phyloP scores from a whole-genome alignment of 2,329 filamentous ascomycete species.

The Aspergillus piperis region DNA sequence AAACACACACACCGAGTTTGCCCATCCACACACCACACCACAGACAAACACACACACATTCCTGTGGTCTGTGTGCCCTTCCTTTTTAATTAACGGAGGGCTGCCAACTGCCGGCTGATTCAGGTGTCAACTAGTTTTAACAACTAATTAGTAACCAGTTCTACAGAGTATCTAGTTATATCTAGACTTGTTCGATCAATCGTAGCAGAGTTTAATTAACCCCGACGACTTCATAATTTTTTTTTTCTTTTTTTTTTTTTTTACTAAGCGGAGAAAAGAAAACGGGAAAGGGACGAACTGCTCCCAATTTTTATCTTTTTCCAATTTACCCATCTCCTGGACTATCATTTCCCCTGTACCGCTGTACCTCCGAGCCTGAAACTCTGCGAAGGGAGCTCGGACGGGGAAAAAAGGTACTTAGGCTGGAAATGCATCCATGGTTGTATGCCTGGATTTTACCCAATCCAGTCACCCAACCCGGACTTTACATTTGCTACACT shows the following conservation, averaged over 20 bases:
- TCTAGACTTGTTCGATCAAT: neutral
- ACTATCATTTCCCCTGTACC: too few relatives aligned
- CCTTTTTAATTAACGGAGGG: constrained; percentile 4
- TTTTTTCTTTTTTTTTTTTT: neutral
- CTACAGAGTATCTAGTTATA: neutral
- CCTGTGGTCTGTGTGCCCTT: constrained; percentile 5
- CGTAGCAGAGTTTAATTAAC: neutral
- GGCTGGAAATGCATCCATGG: neutral
- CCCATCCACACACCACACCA: neutral
- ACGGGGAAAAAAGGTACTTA: neutral
- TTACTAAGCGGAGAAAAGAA: neutral
- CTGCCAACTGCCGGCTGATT: constrained; percentile 2
- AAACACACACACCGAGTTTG: neutral
- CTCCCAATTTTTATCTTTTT: neutral
- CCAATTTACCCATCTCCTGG: too few relatives aligned
- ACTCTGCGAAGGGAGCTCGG: constrained; percentile 1
- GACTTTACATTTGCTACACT: neutral
- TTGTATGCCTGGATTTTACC: neutral
- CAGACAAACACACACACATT: too few relatives aligned
- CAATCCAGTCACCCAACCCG: neutral
- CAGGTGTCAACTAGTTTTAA: neutral
- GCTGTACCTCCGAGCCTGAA: neutral
- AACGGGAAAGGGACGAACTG: neutral
- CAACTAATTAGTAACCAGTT: too few relatives aligned
- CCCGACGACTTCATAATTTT: neutral